A percentile compares a stretch with the other conserved stretches of the same genome.
Conservation (phyloP, 345 rosid genomes). For the Linum tenue region DNA sequence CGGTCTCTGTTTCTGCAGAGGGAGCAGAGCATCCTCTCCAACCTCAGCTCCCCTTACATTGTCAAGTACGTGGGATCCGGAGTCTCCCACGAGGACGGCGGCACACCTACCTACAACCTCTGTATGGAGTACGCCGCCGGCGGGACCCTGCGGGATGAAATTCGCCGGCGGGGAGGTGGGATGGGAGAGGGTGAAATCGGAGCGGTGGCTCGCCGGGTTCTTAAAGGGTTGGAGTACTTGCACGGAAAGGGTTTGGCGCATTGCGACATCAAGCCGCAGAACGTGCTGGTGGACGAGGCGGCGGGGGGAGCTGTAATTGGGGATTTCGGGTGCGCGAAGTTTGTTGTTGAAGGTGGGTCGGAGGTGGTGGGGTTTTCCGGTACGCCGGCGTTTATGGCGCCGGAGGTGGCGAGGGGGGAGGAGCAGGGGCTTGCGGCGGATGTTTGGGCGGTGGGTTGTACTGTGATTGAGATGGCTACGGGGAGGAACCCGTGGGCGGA, state of each 20-base stretch:
- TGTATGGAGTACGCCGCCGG: background rate
- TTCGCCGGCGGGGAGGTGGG: background rate
- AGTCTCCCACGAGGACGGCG: background rate
- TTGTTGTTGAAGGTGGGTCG: background rate
- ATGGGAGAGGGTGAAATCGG: background rate
- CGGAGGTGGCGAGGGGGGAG: background rate
- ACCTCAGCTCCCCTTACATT: background rate
- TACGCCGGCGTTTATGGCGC: background rate
- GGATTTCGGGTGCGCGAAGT: background rate
- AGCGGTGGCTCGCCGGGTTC: background rate
- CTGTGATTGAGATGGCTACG: conserved; percentile 1
- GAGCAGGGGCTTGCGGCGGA: background rate
- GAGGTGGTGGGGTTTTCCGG: background rate
- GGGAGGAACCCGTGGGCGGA: conserved; percentile 30
- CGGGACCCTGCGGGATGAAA: background rate
- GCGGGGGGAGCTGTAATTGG: background rate
- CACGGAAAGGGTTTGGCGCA: background rate
- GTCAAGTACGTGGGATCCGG: background rate
- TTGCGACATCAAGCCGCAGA: background rate
- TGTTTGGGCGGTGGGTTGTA: background rate
- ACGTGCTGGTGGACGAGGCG: background rate
- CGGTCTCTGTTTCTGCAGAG: background rate
- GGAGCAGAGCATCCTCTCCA: background rate
- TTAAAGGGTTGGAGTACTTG: background rate
- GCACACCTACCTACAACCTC: background rate